A percentile compares a stretch with the other conserved stretches of the same genome.
phyloP scores from a whole-genome alignment of 495 filamentous ascomycete genomes.

The Trichoderma gamsii region DNA sequence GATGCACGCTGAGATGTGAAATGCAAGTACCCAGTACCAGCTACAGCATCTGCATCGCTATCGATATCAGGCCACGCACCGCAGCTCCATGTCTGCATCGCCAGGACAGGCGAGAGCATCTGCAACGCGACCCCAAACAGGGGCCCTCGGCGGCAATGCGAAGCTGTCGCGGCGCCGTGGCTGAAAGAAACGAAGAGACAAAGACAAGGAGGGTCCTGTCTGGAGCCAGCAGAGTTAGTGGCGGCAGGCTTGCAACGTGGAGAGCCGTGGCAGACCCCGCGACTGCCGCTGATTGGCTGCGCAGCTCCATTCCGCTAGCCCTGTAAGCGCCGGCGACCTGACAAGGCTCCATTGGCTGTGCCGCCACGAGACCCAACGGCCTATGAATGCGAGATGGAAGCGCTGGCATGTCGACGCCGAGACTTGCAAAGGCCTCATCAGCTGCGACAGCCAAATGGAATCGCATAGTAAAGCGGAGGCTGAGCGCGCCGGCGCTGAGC shows the following conservation, averaged over 20 bases:
- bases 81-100: neutral
- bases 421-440: neutral
- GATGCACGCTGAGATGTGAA: too few species aligned
- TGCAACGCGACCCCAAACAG: neutral
- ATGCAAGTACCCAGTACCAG: too few species aligned
- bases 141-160: slow-evolving; percentile 9
- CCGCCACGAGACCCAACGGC: neutral
- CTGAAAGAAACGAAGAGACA: neutral
- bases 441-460: slow-evolving; percentile 1
- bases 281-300: slow-evolving; percentile 3
- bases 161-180: neutral
- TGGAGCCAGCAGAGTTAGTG: neutral
- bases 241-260: neutral
- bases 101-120: neutral
- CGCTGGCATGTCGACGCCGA: neutral
- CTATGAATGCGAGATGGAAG: neutral
- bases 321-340: slow-evolving; percentile 4
- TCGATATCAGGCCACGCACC: too few species aligned
- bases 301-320: neutral
- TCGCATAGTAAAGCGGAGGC: neutral
- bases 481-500: neutral
- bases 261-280: neutral
- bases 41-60: too few species aligned
- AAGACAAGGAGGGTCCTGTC: neutral
- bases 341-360: neutral